Percentiles rank a stretch among this genome's conserved stretches.
Evolutionary conservation across 192 early-diverging fungal species (phyloP).

Genomic region (Backusella tarrabulga): DNA sequence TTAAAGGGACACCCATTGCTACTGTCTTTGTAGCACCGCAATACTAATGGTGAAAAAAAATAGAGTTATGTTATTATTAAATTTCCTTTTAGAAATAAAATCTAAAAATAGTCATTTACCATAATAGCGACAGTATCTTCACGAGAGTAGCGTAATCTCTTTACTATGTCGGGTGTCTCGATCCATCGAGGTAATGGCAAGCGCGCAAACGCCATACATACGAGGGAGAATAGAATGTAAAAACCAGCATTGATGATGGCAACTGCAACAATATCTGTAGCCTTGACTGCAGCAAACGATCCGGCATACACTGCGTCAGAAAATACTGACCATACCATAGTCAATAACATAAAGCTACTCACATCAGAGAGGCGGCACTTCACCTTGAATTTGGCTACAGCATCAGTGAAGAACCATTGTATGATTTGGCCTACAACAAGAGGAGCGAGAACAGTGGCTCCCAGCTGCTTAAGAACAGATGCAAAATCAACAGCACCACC

Average conservation of each 20-base stretch:
- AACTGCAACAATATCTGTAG: constrained; percentile 52
- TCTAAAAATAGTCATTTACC: constrained; percentile 21
- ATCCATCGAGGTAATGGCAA: constrained; percentile 29
- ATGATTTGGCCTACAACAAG: constrained; percentile 61
- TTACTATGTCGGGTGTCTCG: constrained; percentile 26
- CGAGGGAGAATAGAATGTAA: constrained; percentile 51
- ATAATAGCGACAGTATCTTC: constrained; percentile 63
- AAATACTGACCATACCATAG: constrained; percentile 73
- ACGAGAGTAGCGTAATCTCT: constrained; percentile 34
- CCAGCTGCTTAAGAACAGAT: constrained; percentile 51
- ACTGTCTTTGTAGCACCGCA: constrained; percentile 77
- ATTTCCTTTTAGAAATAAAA: not conserved
- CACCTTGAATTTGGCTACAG: constrained; percentile 45
- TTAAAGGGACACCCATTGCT: constrained; percentile 72
- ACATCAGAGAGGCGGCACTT: constrained; percentile 54
- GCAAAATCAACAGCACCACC: constrained; percentile 47
- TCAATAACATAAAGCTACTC: constrained; percentile 56
- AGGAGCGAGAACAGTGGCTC: constrained; percentile 61
- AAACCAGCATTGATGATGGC: constrained; percentile 47
- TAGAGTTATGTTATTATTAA: not conserved
- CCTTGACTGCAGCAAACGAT: constrained; percentile 47
- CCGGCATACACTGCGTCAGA: constrained; percentile 64
- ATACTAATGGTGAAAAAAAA: constrained; percentile 32
- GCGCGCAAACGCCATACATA: constrained; percentile 47
- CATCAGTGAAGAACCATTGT: constrained; percentile 44